Conservation (phyloP, 495 filamentous ascomycete genomes). For the Penicillium egyptiacum region DNA sequence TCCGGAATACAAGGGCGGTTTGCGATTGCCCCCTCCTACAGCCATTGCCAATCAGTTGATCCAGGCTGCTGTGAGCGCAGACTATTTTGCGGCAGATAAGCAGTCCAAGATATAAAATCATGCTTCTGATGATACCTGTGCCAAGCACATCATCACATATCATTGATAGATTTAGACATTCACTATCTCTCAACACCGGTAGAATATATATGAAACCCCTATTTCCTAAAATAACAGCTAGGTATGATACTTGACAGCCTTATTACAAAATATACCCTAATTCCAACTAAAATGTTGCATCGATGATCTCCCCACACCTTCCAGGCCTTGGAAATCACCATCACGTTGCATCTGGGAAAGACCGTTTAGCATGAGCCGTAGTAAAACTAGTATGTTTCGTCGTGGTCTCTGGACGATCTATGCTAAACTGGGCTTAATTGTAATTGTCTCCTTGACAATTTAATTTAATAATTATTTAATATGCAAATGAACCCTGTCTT, state of each 20-base stretch:
- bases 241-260: too few species aligned
- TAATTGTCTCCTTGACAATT: too few species aligned
- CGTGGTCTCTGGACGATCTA: too few species aligned
- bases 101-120: slow-evolving; percentile 35
- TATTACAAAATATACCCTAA: too few species aligned
- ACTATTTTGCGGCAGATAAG: slow-evolving; percentile 44
- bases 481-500: too few species aligned
- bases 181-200: background rate
- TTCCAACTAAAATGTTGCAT: too few species aligned
- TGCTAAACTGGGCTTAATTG: too few species aligned
- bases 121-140: background rate
- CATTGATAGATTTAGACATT: background rate
- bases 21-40: slow-evolving; percentile 72
- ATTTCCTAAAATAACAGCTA: too few species aligned
- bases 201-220: too few species aligned
- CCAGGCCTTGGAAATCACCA: too few species aligned
- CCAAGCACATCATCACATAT: background rate
- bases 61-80: slow-evolving; percentile 48
- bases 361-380: background rate
- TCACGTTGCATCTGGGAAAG: background rate
- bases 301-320: too few species aligned
- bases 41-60: slow-evolving; percentile 80
- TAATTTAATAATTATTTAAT: too few species aligned
- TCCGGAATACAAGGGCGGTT: slow-evolving; percentile 64
- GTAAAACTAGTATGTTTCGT: background rate